Evolutionary conservation across 805 yeast species (phyloP), one percentile per base, ranked within the genome.

Genomic region (Wickerhamiella bombiphila): DNA sequence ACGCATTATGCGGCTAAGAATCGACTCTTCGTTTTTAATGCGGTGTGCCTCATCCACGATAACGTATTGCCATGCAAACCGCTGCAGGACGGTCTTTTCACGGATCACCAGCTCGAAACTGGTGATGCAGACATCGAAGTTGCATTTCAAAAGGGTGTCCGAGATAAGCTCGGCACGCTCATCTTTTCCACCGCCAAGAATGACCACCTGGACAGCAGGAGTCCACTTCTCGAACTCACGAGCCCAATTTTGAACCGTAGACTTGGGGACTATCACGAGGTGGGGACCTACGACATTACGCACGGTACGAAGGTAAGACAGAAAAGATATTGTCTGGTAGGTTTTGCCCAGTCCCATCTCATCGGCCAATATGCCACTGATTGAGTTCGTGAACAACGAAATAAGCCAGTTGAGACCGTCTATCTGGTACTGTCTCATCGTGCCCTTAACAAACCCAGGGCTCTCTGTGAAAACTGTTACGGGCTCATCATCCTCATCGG

Each of bases 341-440:
- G 98, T 88, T 58, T 88, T 88, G 39, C 98, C 98, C 20, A 88
- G 65, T 2, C 98, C 98, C 98, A 91, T 88, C 57, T 88, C 98
- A 58, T 88, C 98, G 5, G 98, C 98, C 33, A 88, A 62, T 28
- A 88, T 88, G 11, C 98, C 98, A 3, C 93, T 80, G 24, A 88
- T 66, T 40, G 78, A 68, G 54, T 88, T 82, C 49, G 82, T 86
- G 54, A 83, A 81, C 20, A 91, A 60, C 0, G 91, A 74, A 9
- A 88, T 77, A 40, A 88, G 66, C 98, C 98, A 88, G 58, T 91
- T 91, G 37, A 88, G 67, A 34, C 98, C 98, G 54, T 85, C 95
- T 25, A 88, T 65, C 60, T 88, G 98, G 55, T 91, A 88, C 50
- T 81, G 93, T 53, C 98, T 69, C 43, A 91, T 61, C 35, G 56